Conservation (phyloP, 2,329 filamentous ascomycete species). For the Fusarium brevicatenulatum region DNA sequence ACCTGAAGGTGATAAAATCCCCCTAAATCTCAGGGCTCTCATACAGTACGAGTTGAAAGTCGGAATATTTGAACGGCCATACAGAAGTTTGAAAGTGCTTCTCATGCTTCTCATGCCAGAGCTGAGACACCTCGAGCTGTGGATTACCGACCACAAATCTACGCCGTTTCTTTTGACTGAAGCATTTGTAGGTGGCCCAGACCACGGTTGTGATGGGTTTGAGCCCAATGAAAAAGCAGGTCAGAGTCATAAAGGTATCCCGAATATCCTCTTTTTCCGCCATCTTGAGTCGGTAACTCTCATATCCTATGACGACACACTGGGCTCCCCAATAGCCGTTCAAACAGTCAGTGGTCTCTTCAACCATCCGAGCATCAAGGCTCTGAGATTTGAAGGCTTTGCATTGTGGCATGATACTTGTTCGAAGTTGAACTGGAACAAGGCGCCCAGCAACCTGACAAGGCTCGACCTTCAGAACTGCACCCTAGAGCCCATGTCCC, state of each 20-base stretch:
- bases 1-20: background rate
- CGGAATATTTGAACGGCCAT: background rate
- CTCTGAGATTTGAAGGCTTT: background rate
- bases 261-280: background rate
- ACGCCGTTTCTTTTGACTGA: background rate
- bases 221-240: background rate
- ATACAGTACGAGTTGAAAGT: background rate
- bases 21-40: background rate
- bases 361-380: background rate
- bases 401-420: background rate
- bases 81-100: background rate
- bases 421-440: background rate
- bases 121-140: background rate
- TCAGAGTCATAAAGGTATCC: too few species aligned
- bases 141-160: background rate
- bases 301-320: background rate
- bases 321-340: background rate
- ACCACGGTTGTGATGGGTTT: background rate
- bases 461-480: background rate
- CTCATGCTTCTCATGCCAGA: background rate
- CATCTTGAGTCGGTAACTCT: background rate
- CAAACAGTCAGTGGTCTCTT: background rate
- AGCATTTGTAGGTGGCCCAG: background rate
- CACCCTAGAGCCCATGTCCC: background rate
- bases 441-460: background rate